Conservation (phyloP, 768 basidiomycete genomes). For the Trametes gibbosa region DNA sequence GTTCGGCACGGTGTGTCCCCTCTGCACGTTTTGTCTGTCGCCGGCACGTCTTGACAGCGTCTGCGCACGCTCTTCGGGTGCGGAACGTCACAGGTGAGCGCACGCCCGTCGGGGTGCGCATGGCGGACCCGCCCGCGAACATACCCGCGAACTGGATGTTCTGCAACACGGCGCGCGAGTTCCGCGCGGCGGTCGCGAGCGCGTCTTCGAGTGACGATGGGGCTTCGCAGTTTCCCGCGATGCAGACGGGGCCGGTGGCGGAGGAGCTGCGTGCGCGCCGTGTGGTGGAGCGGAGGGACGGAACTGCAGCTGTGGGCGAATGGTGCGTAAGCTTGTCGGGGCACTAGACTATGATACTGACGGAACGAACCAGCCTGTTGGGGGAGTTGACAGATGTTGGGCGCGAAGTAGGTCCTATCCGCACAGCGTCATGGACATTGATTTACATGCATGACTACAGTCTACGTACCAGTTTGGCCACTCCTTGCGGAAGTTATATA, state of each 20-base stretch:
- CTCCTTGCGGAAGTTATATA: slow-evolving; percentile 59
- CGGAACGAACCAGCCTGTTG: slow-evolving; percentile 45
- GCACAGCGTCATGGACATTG: background rate
- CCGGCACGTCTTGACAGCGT: background rate
- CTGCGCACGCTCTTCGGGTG: background rate
- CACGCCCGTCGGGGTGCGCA: slow-evolving; percentile 68
- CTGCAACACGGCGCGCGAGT: slow-evolving; percentile 54
- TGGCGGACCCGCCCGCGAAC: slow-evolving; percentile 57
- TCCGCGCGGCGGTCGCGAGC: slow-evolving; percentile 44
- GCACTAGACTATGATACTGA: background rate
- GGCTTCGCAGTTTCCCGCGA: background rate
- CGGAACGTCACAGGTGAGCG: slow-evolving; percentile 62
- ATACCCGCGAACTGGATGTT: slow-evolving; percentile 70
- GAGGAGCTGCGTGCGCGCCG: slow-evolving; percentile 39
- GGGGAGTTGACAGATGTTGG: slow-evolving; percentile 75
- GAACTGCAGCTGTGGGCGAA: slow-evolving; percentile 51
- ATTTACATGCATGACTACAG: slow-evolving; percentile 35
- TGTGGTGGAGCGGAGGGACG: slow-evolving; percentile 57
- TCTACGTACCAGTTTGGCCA: slow-evolving; percentile 64
- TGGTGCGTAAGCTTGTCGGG: slow-evolving; percentile 45
- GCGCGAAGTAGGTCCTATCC: slow-evolving; percentile 45
- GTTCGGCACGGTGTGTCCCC: slow-evolving; percentile 63
- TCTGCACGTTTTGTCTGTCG: background rate
- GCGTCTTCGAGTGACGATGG: slow-evolving; percentile 12
- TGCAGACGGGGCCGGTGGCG: background rate